These are phyloP conservation scores for Jaminaea rosea DNA, from an alignment of 1,284 basidiomycete genomes.

Conservation along the genomic window DNA sequence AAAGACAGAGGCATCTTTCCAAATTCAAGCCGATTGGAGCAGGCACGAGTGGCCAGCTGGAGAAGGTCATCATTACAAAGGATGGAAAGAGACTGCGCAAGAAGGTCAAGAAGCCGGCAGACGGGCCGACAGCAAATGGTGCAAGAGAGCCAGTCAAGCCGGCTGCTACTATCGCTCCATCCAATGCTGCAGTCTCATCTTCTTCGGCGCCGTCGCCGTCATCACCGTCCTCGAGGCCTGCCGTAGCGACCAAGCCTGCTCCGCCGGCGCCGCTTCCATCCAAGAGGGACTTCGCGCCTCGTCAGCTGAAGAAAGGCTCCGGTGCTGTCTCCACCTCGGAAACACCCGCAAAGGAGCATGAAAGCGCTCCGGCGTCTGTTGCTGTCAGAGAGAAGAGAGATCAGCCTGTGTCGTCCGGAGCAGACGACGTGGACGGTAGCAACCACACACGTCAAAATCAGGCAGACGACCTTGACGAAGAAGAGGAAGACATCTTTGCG, in stretches of 20 bases:
- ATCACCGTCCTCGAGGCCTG: conserved; percentile 1
- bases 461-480: conserved; percentile 29
- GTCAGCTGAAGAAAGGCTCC: neutral
- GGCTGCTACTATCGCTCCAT: conserved; percentile 1
- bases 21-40: conserved; percentile 67
- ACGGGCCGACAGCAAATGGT: conserved; percentile 12
- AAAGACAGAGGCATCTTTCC: conserved; percentile 33
- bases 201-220: neutral
- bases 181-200: neutral
- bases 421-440: neutral
- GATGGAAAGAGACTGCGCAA: conserved; percentile 49
- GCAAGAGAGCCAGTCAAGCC: too few relatives aligned
- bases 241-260: neutral
- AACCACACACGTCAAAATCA: too few relatives aligned
- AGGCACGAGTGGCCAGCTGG: conserved; percentile 13
- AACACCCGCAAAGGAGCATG: too few relatives aligned
- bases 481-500: conserved; percentile 66
- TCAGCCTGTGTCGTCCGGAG: neutral
- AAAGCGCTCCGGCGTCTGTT: too few relatives aligned
- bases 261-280: neutral
- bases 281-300: neutral
- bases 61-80: conserved; percentile 49
- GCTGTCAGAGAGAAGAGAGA: too few relatives aligned
- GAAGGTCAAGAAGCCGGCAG: conserved; percentile 49
- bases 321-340: too few relatives aligned